Conservation (phyloP, 441 rosid species). For the Daphne laureola region DNA sequence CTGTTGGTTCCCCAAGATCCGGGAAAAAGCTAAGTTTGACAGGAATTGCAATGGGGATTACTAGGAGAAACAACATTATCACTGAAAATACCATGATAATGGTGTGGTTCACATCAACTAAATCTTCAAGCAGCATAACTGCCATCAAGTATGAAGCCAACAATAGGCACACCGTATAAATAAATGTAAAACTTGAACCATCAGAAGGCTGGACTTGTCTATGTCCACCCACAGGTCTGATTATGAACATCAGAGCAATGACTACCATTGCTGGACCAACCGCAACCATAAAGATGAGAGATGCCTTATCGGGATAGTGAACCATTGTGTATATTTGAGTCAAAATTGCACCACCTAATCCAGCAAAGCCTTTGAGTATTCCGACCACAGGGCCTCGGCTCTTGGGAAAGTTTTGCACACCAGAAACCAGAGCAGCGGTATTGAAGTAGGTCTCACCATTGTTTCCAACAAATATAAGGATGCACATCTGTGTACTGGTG, state of each 20-base stretch:
- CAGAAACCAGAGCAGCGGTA: conserved; percentile 80
- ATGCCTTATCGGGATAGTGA: conserved; percentile 65
- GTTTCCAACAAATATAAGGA: conserved; percentile 79
- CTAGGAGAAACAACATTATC: conserved; percentile 50
- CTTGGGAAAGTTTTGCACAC: conserved; percentile 93
- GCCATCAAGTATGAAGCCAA: conserved; percentile 85
- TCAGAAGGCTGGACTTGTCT: conserved; percentile 68
- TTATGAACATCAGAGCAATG: conserved; percentile 62
- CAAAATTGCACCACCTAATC: conserved; percentile 90
- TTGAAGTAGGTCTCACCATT: conserved; percentile 98
- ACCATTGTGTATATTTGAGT: conserved; percentile 75
- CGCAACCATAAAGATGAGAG: conserved; percentile 91
- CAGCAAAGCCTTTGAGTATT: conserved; percentile 96
- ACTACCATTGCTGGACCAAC: conserved; percentile 85
- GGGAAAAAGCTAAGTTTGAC: conserved; percentile 40
- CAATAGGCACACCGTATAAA: conserved; percentile 72
- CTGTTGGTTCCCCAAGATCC: conserved; percentile 30
- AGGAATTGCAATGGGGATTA: conserved; percentile 65
- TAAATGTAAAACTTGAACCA: conserved; percentile 50
- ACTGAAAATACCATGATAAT: conserved; percentile 37
- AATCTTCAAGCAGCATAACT: conserved; percentile 79
- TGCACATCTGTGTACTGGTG: conserved; percentile 57
- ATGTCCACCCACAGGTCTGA: conserved; percentile 94
- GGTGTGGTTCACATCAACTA: conserved; percentile 40
- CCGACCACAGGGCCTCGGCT: conserved; percentile 97